Conservation (phyloP, 148 eudicot genomes). For the Pharnaceum exiguum region DNA sequence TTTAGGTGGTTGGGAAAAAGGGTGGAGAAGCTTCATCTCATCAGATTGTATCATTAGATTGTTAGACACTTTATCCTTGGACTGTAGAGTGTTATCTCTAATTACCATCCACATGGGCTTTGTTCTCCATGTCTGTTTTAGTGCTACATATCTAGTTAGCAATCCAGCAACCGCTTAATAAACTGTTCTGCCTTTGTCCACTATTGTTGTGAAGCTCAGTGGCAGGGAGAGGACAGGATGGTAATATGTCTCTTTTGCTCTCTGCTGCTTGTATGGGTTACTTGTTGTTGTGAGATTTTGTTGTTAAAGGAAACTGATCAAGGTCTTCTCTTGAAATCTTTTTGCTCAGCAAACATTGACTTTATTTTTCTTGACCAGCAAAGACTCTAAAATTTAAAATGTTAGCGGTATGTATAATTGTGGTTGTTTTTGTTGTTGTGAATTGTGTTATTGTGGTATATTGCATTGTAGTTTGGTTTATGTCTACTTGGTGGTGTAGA, state of each 20-base stretch:
- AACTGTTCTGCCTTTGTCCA: not conserved
- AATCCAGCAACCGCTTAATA: not conserved
- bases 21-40: no score
- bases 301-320: not conserved
- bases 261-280: not conserved
- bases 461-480: no score
- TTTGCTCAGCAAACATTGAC: not conserved
- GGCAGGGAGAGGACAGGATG: not conserved
- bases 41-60: no score
- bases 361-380: slow-evolving; percentile 1
- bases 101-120: not conserved
- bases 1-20: no score
- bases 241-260: not conserved
- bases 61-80: no score
- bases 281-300: not conserved
- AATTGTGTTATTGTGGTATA: no score
- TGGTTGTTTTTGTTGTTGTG: no score
- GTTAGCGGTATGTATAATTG: no score
- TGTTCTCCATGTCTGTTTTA: not conserved
- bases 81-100: not conserved
- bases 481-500: no score
- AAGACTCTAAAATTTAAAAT: not conserved
- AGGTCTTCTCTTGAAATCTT: not conserved
- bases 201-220: not conserved
- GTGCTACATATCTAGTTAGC: not conserved